Evolutionary conservation across 345 rosid species (phyloP).

Genomic region (Physaria fendleri): DNA sequence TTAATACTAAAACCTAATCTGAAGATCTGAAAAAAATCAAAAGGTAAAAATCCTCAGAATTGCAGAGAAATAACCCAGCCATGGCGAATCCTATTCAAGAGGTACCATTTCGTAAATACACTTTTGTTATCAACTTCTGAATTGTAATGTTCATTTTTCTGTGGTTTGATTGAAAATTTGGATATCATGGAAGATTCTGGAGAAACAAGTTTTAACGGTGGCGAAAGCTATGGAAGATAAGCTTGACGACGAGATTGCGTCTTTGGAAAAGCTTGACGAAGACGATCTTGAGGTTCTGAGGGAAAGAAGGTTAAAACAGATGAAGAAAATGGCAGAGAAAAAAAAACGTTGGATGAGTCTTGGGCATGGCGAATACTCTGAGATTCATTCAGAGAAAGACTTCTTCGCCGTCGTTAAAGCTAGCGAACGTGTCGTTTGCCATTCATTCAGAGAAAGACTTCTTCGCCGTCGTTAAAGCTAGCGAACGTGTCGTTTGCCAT

Average conservation of each 20-base stretch:
- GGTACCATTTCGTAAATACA: neutral
- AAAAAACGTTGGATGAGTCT: slow-evolving; percentile 83
- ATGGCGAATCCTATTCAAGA: slow-evolving; percentile 22
- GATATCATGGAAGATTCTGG: slow-evolving; percentile 80
- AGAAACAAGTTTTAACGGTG: slow-evolving; percentile 78
- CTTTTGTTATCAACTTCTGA: too few relatives aligned
- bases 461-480: slow-evolving; percentile 80
- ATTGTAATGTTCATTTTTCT: too few relatives aligned
- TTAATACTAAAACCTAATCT: neutral
- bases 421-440: slow-evolving; percentile 92
- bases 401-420: slow-evolving; percentile 85
- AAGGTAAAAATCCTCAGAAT: neutral
- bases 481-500: slow-evolving; percentile 92
- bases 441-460: slow-evolving; percentile 81
- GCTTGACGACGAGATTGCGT: slow-evolving; percentile 80
- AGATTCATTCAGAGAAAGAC: slow-evolving; percentile 77
- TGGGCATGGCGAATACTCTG: slow-evolving; percentile 90
- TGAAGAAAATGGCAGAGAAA: slow-evolving; percentile 97
- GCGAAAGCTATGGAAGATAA: slow-evolving; percentile 88
- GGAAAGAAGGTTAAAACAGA: slow-evolving; percentile 74
- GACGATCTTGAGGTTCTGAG: slow-evolving; percentile 87
- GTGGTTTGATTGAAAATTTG: too few relatives aligned
- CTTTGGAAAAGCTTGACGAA: slow-evolving; percentile 62
- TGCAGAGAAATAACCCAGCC: neutral
- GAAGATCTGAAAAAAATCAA: neutral